Conservation (phyloP, 805 yeast species). For the Metschnikowia noctiluminum region DNA sequence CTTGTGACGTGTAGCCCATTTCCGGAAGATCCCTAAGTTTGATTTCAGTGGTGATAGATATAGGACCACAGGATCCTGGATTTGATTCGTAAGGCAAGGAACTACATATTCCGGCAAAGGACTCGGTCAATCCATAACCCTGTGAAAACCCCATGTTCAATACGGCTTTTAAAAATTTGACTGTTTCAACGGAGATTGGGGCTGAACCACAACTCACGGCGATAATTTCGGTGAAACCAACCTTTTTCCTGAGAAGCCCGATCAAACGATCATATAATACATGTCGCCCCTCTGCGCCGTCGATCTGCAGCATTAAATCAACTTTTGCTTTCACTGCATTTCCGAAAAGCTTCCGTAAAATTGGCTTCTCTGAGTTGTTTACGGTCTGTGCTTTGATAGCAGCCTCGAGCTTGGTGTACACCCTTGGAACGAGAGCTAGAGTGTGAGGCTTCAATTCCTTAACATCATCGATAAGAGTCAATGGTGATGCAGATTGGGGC, state of each 20-base stretch:
- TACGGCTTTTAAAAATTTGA: slow-evolving; percentile 24
- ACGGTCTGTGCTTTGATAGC: slow-evolving; percentile 21
- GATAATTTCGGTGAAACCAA: slow-evolving; percentile 29
- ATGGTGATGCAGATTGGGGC: slow-evolving; percentile 39
- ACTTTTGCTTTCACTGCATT: slow-evolving; percentile 29
- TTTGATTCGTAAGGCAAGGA: slow-evolving; percentile 18
- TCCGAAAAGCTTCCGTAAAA: slow-evolving; percentile 26
- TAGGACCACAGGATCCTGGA: slow-evolving; percentile 26
- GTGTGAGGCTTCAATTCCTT: slow-evolving; percentile 50
- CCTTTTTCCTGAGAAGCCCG: slow-evolving; percentile 27
- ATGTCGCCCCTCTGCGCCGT: slow-evolving; percentile 35
- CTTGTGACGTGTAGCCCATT: slow-evolving; percentile 22
- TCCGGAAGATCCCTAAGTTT: slow-evolving; percentile 23
- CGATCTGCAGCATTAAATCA: slow-evolving; percentile 33
- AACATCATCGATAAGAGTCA: slow-evolving; percentile 57
- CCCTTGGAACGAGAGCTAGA: slow-evolving; percentile 60
- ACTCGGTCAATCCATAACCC: slow-evolving; percentile 36
- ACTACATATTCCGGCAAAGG: slow-evolving; percentile 24
- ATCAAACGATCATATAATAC: slow-evolving; percentile 34
- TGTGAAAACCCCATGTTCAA: slow-evolving; percentile 27
- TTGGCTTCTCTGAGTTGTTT: slow-evolving; percentile 31
- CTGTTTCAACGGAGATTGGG: slow-evolving; percentile 22
- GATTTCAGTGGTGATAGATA: slow-evolving; percentile 19
- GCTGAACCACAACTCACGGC: slow-evolving; percentile 27
- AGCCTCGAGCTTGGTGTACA: slow-evolving; percentile 56